Percentiles rank a stretch among this genome's conserved stretches.
Evolutionary conservation across 129 eudicot genomes (phyloP).

Genomic region (Flaveria robusta): DNA sequence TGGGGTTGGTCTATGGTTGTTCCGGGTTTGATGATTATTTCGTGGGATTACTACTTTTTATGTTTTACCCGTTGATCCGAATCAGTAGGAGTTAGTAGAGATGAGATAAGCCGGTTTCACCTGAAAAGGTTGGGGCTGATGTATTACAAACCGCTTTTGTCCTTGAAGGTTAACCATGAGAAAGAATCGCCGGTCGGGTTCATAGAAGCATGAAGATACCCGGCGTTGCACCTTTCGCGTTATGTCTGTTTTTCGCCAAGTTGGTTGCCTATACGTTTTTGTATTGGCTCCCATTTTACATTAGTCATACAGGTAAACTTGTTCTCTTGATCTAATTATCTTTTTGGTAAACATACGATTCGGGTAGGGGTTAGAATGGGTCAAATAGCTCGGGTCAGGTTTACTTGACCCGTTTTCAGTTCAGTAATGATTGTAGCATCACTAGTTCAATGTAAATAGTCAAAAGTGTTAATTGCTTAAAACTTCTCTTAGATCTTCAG

Average conservation of each 20-base stretch:
- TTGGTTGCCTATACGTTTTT: constrained; percentile 94
- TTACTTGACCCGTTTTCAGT: not conserved
- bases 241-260: constrained; percentile 91
- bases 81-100: constrained; percentile 54
- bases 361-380: not conserved
- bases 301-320: constrained; percentile 80
- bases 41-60: constrained; percentile 57
- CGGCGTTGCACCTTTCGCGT: constrained; percentile 91
- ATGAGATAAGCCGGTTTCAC: constrained; percentile 44
- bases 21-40: constrained; percentile 72
- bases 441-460: too few species aligned
- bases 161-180: constrained; percentile 24
- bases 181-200: constrained; percentile 72
- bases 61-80: constrained; percentile 70
- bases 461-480: not conserved
- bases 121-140: constrained; percentile 45
- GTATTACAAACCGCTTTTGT: constrained; percentile 57
- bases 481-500: not conserved
- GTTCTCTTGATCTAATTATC: not conserved
- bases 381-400: not conserved
- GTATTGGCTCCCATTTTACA: constrained; percentile 97
- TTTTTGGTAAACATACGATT: not conserved
- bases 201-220: constrained; percentile 87
- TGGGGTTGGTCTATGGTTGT: constrained; percentile 99
- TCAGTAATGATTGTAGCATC: not conserved